These are phyloP conservation scores for Trichothecium roseum DNA, from an alignment of 2,329 filamentous ascomycete genomes.

Conservation along the genomic window DNA sequence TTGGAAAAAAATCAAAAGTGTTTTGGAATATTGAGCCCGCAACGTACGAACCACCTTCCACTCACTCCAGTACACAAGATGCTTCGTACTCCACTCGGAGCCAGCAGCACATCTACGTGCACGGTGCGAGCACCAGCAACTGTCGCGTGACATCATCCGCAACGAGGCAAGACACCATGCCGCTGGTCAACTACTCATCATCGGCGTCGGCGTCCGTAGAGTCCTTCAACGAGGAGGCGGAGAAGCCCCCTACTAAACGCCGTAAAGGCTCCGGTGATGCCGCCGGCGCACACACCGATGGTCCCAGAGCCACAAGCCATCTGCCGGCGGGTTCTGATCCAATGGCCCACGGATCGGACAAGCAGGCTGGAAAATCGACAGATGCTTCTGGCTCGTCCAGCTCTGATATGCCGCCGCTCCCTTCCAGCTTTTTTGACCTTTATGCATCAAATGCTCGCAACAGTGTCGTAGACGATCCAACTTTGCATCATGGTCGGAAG, in stretches of 20 bases:
- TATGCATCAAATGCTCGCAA: constrained; percentile 75
- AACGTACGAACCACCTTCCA: no score
- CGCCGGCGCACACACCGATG: constrained; percentile 9
- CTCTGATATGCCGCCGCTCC: constrained; percentile 57
- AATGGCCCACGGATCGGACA: constrained; percentile 1
- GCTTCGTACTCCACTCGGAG: no score
- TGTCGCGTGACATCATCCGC: no score
- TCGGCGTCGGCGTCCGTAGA: constrained; percentile 19
- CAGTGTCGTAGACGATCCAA: constrained; percentile 71
- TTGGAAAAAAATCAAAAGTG: no score
- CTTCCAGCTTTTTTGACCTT: constrained; percentile 73
- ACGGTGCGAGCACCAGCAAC: no score
- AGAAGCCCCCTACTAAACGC: neutral
- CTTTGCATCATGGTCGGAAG: constrained; percentile 75
- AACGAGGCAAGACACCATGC: constrained; percentile 30
- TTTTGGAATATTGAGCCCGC: no score
- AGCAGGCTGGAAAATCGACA: constrained; percentile 1
- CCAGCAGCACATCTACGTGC: no score
- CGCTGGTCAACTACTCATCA: constrained; percentile 56
- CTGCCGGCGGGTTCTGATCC: neutral
- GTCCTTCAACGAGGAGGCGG: constrained; percentile 3
- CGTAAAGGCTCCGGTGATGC: constrained; percentile 10
- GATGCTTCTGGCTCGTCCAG: constrained; percentile 2
- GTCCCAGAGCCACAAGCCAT: neutral
- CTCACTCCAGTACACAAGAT: no score